Percentiles rank a stretch among this genome's conserved stretches.
These are phyloP conservation scores for Purpureocillium takamizusanense DNA, from an alignment of 2,329 filamentous ascomycete species.

Conservation along the genomic window DNA sequence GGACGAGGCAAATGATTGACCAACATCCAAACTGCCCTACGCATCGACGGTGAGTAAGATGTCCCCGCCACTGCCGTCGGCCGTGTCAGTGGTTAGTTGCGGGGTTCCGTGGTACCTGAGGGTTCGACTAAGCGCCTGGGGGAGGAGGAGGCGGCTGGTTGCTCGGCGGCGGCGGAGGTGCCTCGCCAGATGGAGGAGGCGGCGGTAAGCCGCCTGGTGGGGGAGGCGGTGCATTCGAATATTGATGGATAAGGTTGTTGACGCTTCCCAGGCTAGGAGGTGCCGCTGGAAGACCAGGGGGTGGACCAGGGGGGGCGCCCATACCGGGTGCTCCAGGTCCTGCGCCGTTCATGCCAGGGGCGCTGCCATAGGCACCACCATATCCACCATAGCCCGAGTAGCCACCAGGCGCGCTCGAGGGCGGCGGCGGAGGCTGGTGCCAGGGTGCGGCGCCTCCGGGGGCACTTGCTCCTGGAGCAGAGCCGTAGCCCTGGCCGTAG, in stretches of 20 bases:
- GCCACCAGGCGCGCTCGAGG: slow-evolving; percentile 40
- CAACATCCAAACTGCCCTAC: background rate
- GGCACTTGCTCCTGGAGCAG: slow-evolving; percentile 6
- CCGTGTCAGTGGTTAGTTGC: background rate
- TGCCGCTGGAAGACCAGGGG: slow-evolving; percentile 32
- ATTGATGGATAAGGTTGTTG: slow-evolving; percentile 60
- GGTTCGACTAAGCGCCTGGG: slow-evolving; percentile 35
- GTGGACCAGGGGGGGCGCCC: slow-evolving; percentile 31
- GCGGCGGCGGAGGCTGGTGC: slow-evolving; percentile 39
- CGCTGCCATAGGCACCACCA: slow-evolving; percentile 31
- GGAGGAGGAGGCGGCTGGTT: slow-evolving; percentile 57
- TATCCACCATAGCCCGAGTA: slow-evolving; percentile 46
- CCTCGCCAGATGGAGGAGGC: slow-evolving; percentile 45
- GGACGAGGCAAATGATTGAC: background rate
- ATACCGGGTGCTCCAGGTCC: slow-evolving; percentile 28
- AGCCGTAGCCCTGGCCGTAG: slow-evolving; percentile 9
- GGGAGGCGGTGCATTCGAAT: slow-evolving; percentile 30
- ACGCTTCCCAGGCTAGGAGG: slow-evolving; percentile 50
- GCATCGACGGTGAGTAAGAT: background rate
- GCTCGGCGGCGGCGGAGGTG: slow-evolving; percentile 53
- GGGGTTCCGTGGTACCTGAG: background rate
- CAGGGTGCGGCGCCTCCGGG: slow-evolving; percentile 29
- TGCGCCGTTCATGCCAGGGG: slow-evolving; percentile 1
- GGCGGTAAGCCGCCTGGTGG: slow-evolving; percentile 35
- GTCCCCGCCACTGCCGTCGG: background rate